Percentiles rank a stretch among this genome's conserved stretches.
These are phyloP conservation scores for Phoma sp. DNA, from an alignment of 2,329 filamentous ascomycete genomes.

Conservation along the genomic window DNA sequence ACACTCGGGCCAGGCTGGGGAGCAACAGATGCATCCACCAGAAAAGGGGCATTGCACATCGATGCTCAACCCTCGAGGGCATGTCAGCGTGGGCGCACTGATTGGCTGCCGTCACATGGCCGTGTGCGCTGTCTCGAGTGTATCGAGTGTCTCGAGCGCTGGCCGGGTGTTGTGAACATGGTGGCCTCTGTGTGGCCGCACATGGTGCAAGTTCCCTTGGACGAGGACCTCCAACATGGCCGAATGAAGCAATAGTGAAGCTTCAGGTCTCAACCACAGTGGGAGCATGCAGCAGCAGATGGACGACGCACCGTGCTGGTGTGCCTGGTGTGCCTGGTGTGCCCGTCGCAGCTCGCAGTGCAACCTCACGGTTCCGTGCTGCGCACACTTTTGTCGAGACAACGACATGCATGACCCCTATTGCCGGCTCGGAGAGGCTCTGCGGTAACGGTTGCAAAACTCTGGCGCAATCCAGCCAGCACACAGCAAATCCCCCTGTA, in stretches of 20 bases:
- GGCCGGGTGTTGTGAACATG: slow-evolving; percentile 3
- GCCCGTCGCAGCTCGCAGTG: slow-evolving; percentile 20
- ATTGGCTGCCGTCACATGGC: slow-evolving; percentile 25
- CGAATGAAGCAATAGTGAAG: slow-evolving; percentile 18
- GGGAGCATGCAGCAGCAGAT: slow-evolving; percentile 19
- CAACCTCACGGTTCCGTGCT: slow-evolving; percentile 20
- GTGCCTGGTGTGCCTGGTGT: slow-evolving; percentile 18
- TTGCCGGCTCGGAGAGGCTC: slow-evolving; percentile 23
- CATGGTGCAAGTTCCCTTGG: slow-evolving; percentile 17
- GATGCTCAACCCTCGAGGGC: slow-evolving; percentile 1
- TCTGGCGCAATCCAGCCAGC: slow-evolving; percentile 14
- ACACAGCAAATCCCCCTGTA: slow-evolving; percentile 7
- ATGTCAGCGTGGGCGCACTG: slow-evolving; percentile 25
- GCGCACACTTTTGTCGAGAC: slow-evolving; percentile 15
- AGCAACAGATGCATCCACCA: slow-evolving; percentile 15
- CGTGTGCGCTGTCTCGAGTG: neutral
- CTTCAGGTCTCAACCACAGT: slow-evolving; percentile 13
- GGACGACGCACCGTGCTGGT: slow-evolving; percentile 22
- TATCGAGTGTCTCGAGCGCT: slow-evolving; percentile 18
- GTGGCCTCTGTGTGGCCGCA: slow-evolving; percentile 14
- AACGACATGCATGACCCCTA: slow-evolving; percentile 30
- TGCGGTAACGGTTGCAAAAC: slow-evolving; percentile 15
- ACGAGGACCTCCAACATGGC: slow-evolving; percentile 8
- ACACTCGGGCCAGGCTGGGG: slow-evolving; percentile 13
- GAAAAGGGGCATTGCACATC: slow-evolving; percentile 35